Evolutionary conservation across 306 rosid species (phyloP).

Genomic region (Castanea mollissima): DNA sequence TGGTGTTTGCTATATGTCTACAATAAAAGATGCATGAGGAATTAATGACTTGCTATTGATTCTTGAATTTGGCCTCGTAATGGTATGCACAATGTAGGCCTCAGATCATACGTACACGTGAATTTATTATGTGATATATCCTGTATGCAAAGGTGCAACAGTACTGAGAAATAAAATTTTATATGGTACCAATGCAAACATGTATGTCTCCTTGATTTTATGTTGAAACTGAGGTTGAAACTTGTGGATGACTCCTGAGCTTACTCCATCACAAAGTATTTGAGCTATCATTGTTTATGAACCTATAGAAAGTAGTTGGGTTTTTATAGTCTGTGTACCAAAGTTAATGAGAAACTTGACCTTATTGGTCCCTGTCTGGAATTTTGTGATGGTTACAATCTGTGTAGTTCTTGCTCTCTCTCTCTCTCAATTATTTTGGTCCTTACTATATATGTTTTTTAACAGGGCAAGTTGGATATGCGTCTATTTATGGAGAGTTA

Average conservation of each 20-base stretch:
- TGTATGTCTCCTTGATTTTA: not conserved
- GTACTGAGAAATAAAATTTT: not conserved
- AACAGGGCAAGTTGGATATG: constrained; percentile 70
- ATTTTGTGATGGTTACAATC: too few species aligned
- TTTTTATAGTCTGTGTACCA: not conserved
- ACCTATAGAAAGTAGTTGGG: not conserved
- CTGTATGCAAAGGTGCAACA: not conserved
- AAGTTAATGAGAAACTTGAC: too few species aligned
- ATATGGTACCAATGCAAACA: not conserved
- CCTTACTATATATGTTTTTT: not conserved
- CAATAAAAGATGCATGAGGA: not conserved
- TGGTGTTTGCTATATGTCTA: not conserved
- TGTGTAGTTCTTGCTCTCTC: not conserved
- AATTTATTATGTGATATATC: too few species aligned
- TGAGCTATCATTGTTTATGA: not conserved
- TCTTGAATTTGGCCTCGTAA: not conserved
- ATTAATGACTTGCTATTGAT: too few species aligned
- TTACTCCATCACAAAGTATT: not conserved
- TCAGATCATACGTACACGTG: too few species aligned
- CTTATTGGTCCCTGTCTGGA: too few species aligned
- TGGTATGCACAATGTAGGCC: not conserved
- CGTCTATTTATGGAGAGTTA: constrained; percentile 73
- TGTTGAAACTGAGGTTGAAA: not conserved
- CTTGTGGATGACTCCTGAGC: not conserved
- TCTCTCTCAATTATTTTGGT: not conserved